Evolutionary conservation across 2,329 filamentous ascomycete genomes (phyloP).

Genomic region (Fonsecaea pugnacius): DNA sequence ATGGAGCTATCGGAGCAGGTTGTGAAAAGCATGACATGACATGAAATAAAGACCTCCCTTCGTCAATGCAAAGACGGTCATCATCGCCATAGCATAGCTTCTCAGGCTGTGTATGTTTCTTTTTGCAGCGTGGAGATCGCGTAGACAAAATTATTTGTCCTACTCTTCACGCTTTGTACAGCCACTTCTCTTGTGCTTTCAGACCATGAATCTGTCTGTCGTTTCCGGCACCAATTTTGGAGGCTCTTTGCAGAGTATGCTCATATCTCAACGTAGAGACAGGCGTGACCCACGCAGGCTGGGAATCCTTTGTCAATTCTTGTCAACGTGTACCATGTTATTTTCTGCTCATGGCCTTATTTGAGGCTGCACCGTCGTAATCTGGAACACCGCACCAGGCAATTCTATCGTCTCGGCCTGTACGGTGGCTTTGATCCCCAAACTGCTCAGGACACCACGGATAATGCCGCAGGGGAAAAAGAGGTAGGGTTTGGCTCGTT

Average conservation of each 20-base stretch:
- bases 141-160: slow-evolving; percentile 22
- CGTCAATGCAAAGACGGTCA: slow-evolving; percentile 7
- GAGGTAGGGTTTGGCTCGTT: slow-evolving; percentile 74
- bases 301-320: not conserved
- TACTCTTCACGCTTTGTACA: slow-evolving; percentile 11
- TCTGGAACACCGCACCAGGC: slow-evolving; percentile 90
- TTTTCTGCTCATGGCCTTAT: slow-evolving; percentile 25
- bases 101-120: not conserved
- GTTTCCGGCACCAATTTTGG: not conserved
- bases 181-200: slow-evolving; percentile 3
- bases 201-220: not conserved
- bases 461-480: slow-evolving; percentile 96
- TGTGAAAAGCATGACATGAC: slow-evolving; percentile 25
- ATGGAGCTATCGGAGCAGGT: slow-evolving; percentile 27
- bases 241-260: not conserved
- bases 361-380: slow-evolving; percentile 66
- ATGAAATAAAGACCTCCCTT: slow-evolving; percentile 9
- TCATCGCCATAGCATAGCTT: slow-evolving; percentile 20
- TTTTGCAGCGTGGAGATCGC: slow-evolving; percentile 11
- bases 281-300: not conserved
- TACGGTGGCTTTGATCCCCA: slow-evolving; percentile 89
- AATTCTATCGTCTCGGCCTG: slow-evolving; percentile 88
- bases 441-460: slow-evolving; percentile 83
- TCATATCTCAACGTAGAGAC: not conserved
- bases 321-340: not conserved